A percentile compares a stretch with the other conserved stretches of the same genome.
These are phyloP conservation scores for Lactarius deliciosus DNA, from an alignment of 768 basidiomycete species.

Conservation along the genomic window DNA sequence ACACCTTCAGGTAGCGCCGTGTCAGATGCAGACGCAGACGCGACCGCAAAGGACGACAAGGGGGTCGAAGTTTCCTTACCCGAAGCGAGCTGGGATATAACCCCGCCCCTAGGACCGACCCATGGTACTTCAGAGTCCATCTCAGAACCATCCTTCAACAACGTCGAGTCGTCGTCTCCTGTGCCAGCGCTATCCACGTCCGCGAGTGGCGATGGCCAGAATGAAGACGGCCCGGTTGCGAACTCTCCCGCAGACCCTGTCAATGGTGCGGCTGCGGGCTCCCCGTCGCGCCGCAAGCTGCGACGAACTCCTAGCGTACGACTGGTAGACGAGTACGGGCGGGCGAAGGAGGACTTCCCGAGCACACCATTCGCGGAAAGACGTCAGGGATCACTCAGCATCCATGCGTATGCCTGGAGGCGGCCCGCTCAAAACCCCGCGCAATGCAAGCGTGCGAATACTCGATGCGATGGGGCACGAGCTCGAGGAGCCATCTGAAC, in stretches of 20 bases:
- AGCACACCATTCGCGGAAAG: constrained; percentile 30
- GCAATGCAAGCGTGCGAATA: constrained; percentile 52
- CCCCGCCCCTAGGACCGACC: neutral
- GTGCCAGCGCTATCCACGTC: neutral
- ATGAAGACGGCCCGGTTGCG: neutral
- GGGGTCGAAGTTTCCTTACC: constrained; percentile 5
- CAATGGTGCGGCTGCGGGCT: constrained; percentile 22
- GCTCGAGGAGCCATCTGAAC: constrained; percentile 40
- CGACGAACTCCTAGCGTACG: constrained; percentile 56
- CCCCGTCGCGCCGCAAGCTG: constrained; percentile 37
- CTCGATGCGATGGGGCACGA: constrained; percentile 71
- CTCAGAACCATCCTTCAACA: constrained; percentile 27
- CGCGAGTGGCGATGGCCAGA: neutral
- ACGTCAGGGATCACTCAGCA: constrained; percentile 30
- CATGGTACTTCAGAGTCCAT: constrained; percentile 17
- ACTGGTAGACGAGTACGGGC: constrained; percentile 70
- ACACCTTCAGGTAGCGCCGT: constrained; percentile 34
- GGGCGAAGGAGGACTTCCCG: constrained; percentile 10
- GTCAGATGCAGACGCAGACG: constrained; percentile 29
- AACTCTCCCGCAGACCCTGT: constrained; percentile 29
- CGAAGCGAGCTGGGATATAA: constrained; percentile 17
- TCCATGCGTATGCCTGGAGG: constrained; percentile 24
- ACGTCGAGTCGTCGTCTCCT: constrained; percentile 26
- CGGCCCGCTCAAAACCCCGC: constrained; percentile 31
- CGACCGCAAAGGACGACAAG: constrained; percentile 21